These are phyloP conservation scores for Morella rubra DNA, from an alignment of 306 rosid species.

Conservation along the genomic window DNA sequence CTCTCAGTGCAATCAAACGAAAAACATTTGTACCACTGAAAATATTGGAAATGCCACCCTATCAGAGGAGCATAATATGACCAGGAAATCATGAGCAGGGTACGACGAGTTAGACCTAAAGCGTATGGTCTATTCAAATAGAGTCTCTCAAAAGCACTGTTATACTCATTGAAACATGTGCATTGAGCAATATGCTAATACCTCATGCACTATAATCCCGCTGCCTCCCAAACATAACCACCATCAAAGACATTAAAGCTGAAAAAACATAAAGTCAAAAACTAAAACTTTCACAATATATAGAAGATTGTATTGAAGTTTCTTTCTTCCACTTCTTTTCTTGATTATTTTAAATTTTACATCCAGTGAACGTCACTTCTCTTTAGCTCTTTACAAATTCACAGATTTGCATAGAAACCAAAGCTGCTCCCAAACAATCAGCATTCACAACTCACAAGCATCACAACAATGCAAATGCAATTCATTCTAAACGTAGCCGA, in stretches of 20 bases:
- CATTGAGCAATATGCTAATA: not conserved
- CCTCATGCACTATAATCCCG: not conserved
- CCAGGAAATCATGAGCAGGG: not conserved
- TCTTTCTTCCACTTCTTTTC: not conserved
- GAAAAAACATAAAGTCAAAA: not conserved
- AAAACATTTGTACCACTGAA: slow-evolving; percentile 52
- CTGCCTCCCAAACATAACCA: not conserved
- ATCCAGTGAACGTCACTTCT: not conserved
- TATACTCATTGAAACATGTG: not conserved
- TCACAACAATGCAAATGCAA: not conserved
- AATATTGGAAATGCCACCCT: slow-evolving; percentile 29
- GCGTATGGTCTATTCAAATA: not conserved
- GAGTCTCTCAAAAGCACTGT: not conserved
- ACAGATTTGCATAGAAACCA: not conserved
- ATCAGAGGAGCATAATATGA: slow-evolving; percentile 15
- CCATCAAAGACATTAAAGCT: not conserved
- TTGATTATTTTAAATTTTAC: not conserved
- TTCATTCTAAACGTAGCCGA: not conserved
- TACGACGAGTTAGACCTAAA: not conserved
- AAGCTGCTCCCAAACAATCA: not conserved
- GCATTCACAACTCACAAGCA: not conserved
- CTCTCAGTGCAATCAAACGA: slow-evolving; percentile 51
- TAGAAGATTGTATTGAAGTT: not conserved
- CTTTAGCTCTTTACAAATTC: not conserved
- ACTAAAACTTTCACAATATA: not conserved